Percentiles rank a stretch among this genome's conserved stretches.
These are phyloP conservation scores for Leptoxyphium fumago DNA, from an alignment of 2,329 filamentous ascomycete genomes.

Conservation along the genomic window DNA sequence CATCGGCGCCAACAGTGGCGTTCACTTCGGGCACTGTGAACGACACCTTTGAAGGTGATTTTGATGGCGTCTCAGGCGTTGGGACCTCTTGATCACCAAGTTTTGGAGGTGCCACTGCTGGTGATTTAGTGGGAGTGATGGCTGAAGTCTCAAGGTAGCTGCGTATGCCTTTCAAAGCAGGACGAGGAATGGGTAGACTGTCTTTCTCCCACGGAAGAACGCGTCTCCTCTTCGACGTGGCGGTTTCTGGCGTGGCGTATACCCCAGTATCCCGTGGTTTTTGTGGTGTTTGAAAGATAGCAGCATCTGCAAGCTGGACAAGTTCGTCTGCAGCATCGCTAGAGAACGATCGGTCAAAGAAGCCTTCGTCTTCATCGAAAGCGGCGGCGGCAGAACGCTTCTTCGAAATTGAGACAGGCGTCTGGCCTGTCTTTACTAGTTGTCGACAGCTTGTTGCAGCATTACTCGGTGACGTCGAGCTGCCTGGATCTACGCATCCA, in stretches of 20 bases:
- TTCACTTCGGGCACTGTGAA: background rate
- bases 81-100: slow-evolving; percentile 5
- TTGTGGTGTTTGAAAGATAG: slow-evolving; percentile 24
- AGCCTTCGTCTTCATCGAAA: slow-evolving; percentile 8
- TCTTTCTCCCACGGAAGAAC: slow-evolving; percentile 23
- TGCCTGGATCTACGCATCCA: slow-evolving; percentile 4
- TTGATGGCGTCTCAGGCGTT: background rate
- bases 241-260: slow-evolving; percentile 24
- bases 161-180: slow-evolving; percentile 9
- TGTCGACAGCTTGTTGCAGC: background rate
- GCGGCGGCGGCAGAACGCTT: slow-evolving; percentile 19
- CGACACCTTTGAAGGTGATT: background rate
- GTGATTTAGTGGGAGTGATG: slow-evolving; percentile 10
- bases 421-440: background rate
- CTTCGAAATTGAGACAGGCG: slow-evolving; percentile 2
- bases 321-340: slow-evolving; percentile 21
- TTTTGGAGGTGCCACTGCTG: background rate
- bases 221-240: slow-evolving; percentile 9
- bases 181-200: slow-evolving; percentile 14
- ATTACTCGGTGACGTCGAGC: background rate
- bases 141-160: slow-evolving; percentile 9
- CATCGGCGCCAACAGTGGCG: background rate
- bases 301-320: slow-evolving; percentile 9
- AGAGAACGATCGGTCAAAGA: slow-evolving; percentile 18
- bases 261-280: slow-evolving; percentile 25